These are phyloP conservation scores for Polyrhizophydium stewartii DNA, from an alignment of 371 early-diverging fungal species.

Conservation along the genomic window DNA sequence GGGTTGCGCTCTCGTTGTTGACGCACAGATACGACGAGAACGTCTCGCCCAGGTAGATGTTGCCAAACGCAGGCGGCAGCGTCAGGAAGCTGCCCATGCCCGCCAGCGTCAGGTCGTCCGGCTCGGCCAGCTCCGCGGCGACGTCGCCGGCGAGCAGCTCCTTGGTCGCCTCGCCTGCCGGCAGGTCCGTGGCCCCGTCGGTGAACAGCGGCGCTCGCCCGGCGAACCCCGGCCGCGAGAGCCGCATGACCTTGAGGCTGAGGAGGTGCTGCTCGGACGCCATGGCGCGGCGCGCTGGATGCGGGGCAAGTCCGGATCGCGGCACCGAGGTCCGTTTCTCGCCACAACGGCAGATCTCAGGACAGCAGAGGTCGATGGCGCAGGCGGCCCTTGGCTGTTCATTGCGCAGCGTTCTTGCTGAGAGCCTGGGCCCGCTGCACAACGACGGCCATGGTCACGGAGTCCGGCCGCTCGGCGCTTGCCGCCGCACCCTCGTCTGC, in stretches of 20 bases:
- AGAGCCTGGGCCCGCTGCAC: too few relatives aligned
- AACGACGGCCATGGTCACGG: too few relatives aligned
- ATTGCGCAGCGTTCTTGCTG: too few relatives aligned
- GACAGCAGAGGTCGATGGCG: too few relatives aligned
- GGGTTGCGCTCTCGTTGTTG: conserved; percentile 71
- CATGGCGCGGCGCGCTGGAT: too few relatives aligned
- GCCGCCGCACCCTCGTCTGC: too few relatives aligned
- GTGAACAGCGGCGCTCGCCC: conserved; percentile 34
- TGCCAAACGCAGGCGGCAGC: conserved; percentile 67
- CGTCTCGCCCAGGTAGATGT: conserved; percentile 92
- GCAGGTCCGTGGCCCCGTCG: conserved; percentile 23
- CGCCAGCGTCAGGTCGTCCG: conserved; percentile 52
- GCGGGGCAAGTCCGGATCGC: too few relatives aligned
- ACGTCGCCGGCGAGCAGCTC: not conserved
- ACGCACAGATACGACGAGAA: conserved; percentile 83
- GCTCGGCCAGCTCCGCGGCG: conserved; percentile 30
- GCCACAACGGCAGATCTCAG: too few relatives aligned
- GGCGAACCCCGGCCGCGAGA: conserved; percentile 74
- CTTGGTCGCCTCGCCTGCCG: conserved; percentile 6
- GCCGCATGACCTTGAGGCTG: conserved; percentile 87
- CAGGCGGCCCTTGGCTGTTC: too few relatives aligned
- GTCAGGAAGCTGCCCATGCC: conserved; percentile 21
- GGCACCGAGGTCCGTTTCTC: too few relatives aligned
- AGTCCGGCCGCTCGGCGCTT: too few relatives aligned
- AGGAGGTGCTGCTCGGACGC: conserved; percentile 53